These are phyloP conservation scores for Suhomyces maxii DNA, from an alignment of 1,139 yeast species.

Conservation along the genomic window DNA sequence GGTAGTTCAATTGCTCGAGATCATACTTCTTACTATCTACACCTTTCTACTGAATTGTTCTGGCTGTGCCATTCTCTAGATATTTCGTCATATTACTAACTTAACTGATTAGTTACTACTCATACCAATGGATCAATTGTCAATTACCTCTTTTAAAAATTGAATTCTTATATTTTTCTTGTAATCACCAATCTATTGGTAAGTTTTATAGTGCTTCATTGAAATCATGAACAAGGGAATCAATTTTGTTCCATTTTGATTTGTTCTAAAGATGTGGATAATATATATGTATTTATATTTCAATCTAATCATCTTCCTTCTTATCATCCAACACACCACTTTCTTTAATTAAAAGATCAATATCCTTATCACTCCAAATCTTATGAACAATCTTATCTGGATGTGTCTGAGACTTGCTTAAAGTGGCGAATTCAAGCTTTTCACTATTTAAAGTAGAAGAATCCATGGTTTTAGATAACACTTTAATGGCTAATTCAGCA, in stretches of 20 bases:
- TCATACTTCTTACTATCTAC: too few species aligned
- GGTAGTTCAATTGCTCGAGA: too few species aligned
- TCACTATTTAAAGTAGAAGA: conserved; percentile 81
- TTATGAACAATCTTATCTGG: conserved; percentile 61
- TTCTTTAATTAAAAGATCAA: conserved; percentile 70
- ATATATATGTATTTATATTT: too few species aligned
- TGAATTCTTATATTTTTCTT: too few species aligned
- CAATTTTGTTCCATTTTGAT: too few species aligned
- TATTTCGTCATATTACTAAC: neutral
- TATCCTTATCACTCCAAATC: conserved; percentile 78
- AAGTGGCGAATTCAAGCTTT: conserved; percentile 86
- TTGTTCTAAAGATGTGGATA: too few species aligned
- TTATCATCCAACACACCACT: conserved; percentile 64
- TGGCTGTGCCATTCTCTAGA: neutral
- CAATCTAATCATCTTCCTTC: conserved; percentile 19
- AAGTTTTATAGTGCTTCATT: neutral
- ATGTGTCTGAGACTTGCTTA: conserved; percentile 47
- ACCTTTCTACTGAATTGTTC: neutral
- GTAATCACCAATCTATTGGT: too few species aligned
- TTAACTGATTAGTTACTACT: neutral
- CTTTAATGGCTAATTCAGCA: conserved; percentile 84
- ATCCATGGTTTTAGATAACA: conserved; percentile 93
- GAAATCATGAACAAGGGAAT: too few species aligned
- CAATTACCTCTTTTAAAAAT: too few species aligned
- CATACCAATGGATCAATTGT: neutral